These are phyloP conservation scores for Leccinum huronense DNA, from an alignment of 1,284 basidiomycete species.

Conservation along the genomic window DNA sequence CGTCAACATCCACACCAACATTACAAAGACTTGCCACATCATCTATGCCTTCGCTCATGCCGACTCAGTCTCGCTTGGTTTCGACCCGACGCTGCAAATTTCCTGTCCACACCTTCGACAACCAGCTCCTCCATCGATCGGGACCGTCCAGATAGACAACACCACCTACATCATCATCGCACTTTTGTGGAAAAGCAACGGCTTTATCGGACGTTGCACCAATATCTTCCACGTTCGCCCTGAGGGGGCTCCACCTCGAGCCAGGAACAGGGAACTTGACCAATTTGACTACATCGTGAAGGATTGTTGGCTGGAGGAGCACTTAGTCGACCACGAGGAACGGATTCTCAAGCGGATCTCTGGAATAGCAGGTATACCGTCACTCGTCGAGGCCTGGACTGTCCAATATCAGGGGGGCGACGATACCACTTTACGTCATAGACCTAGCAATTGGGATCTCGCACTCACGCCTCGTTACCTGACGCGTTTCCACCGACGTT, in stretches of 20 bases:
- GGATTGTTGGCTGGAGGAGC: too few relatives aligned
- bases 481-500: too few relatives aligned
- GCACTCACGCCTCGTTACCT: too few relatives aligned
- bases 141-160: background rate
- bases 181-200: background rate
- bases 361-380: too few relatives aligned
- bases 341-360: too few relatives aligned
- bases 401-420: too few relatives aligned
- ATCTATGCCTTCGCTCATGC: background rate
- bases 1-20: background rate
- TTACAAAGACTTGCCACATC: background rate
- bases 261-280: background rate
- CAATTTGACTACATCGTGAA: background rate
- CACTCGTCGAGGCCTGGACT: too few relatives aligned
- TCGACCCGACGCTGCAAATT: background rate
- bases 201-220: background rate
- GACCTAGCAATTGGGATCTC: too few relatives aligned
- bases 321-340: too few relatives aligned
- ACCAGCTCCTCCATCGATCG: background rate
- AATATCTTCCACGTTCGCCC: background rate
- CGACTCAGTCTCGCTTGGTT: background rate
- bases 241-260: background rate
- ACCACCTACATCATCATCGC: background rate
- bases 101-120: background rate
- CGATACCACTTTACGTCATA: too few relatives aligned